Evolutionary conservation across 2,329 filamentous ascomycete genomes (phyloP), one percentile per base, ranked within the genome.

Genomic region (Aotearoamyces nothofagi): DNA sequence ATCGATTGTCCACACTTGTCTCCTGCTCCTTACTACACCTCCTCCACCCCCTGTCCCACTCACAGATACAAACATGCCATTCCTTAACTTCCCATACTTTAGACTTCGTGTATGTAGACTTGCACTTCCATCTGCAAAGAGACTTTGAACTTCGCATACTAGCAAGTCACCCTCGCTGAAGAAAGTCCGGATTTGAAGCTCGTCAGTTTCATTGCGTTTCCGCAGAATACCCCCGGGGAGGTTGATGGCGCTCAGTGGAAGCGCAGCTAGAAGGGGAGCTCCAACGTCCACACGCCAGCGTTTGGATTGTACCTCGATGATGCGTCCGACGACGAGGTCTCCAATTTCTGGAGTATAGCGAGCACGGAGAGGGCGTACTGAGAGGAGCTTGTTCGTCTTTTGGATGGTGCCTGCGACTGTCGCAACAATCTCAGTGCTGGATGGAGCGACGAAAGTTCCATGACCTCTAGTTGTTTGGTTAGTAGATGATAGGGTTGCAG

Each of bases 321-420:
- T 92, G 38, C 90, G 73, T 20, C 90, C 90, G 9, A 98, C 77
- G 3, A 98, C 82, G 4, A 98, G 66, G 55, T 98, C 90, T 43
- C 90, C 90, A 36, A 98, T 94, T 54, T 94, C 87, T 17, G 90
- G 90, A 2, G 74, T 83, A 60, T 98, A 98, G 36, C 90, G 78
- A 11, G 90, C 86, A 36, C 86, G 82, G 3, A 98, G 66, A 5
- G 90, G 84, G 2, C 78, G 75, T 33, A 98, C 80, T 2, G 83
- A 92, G 40, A 98, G 75, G 26, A 98, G 75, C 54, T 94, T 96
- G 67, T 98, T 98, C 35, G 87, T 96, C 51, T 86, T 87, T 48
- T 79, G 76, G 19, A 96, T 66, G 5, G 78, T 87, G 45, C 90
- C 90, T 5, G 86, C 86, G 17, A 98, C 78, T 5, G 90, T 92